phyloP scores from a whole-genome alignment of 768 basidiomycete genomes.

The Hirschioporus abietinus region DNA sequence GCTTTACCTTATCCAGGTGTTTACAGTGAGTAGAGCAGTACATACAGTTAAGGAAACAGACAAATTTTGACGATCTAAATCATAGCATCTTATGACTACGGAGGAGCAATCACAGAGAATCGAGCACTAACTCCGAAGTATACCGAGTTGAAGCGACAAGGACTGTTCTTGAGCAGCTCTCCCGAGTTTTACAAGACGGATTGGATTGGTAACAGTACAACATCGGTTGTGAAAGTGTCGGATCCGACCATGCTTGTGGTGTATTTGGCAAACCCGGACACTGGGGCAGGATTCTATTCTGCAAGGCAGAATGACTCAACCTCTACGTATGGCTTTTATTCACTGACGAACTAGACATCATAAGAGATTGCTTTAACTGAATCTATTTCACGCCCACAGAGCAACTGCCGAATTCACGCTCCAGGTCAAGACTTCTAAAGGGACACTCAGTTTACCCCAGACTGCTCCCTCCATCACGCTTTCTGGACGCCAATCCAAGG shows the following conservation, averaged over 20 bases:
- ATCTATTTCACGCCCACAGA: slow-evolving; percentile 27
- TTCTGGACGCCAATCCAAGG: slow-evolving; percentile 66
- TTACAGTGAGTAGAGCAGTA: slow-evolving; percentile 34
- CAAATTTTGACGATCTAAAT: slow-evolving; percentile 47
- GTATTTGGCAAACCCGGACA: slow-evolving; percentile 63
- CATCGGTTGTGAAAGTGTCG: slow-evolving; percentile 36
- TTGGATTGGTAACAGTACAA: slow-evolving; percentile 58
- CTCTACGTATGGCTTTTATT: slow-evolving; percentile 44
- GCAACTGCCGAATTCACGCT: slow-evolving; percentile 52
- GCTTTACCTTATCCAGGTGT: slow-evolving; percentile 74
- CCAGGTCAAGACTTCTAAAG: slow-evolving; percentile 48
- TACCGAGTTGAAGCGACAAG: slow-evolving; percentile 73
- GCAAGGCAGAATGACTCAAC: slow-evolving; percentile 63
- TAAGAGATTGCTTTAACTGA: slow-evolving; percentile 7
- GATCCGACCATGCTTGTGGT: slow-evolving; percentile 53
- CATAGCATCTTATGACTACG: slow-evolving; percentile 76
- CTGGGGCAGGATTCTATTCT: slow-evolving; percentile 60
- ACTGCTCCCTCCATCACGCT: slow-evolving; percentile 51
- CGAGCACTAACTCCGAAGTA: slow-evolving; percentile 64
- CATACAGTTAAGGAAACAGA: slow-evolving; percentile 52
- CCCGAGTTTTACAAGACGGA: slow-evolving; percentile 78
- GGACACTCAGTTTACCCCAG: slow-evolving; percentile 51
- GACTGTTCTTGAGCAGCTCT: slow-evolving; percentile 77
- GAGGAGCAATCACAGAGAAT: slow-evolving; percentile 59
- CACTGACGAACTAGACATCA: not conserved